Conservation (phyloP, 108 stramenopile genomes). For the Skeletonema marinoi region DNA sequence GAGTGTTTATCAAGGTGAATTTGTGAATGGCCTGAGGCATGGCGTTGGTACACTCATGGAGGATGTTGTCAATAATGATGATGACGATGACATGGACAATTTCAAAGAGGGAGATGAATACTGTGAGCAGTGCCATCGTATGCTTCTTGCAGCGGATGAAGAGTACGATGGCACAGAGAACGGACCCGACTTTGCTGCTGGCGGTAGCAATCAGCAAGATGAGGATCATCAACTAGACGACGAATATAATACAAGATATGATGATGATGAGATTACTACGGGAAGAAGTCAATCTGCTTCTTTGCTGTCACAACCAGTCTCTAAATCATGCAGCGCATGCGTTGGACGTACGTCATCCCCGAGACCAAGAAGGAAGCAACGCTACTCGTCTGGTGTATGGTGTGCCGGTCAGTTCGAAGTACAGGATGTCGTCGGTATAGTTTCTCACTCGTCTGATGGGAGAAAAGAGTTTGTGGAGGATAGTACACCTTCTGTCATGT, state of each 20-base stretch:
- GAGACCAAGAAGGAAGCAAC: conserved; percentile 3
- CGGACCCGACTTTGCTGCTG: conserved; percentile 37
- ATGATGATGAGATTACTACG: neutral
- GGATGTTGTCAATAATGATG: conserved; percentile 1
- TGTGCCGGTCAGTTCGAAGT: conserved; percentile 36
- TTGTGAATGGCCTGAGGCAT: conserved; percentile 27
- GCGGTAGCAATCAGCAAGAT: neutral
- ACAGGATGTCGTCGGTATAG: conserved; percentile 20
- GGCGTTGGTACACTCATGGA: conserved; percentile 46
- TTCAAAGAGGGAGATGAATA: neutral
- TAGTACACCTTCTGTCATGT: conserved; percentile 5
- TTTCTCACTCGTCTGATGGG: conserved; percentile 1
- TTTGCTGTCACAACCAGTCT: neutral
- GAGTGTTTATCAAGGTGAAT: conserved; percentile 40
- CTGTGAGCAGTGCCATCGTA: conserved; percentile 4
- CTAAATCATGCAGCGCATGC: neutral
- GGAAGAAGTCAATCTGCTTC: neutral
- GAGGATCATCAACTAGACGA: too few relatives aligned
- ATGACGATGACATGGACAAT: conserved; percentile 9
- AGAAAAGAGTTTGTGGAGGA: conserved; percentile 9
- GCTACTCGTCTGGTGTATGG: conserved; percentile 33
- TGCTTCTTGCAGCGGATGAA: neutral
- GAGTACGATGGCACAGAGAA: neutral
- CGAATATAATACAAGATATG: neutral
- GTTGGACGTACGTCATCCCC: neutral